A percentile compares a stretch with the other conserved stretches of the same genome.
These are phyloP conservation scores for Emergomyces pasteurianus DNA, from an alignment of 2,329 filamentous ascomycete species.

Conservation along the genomic window DNA sequence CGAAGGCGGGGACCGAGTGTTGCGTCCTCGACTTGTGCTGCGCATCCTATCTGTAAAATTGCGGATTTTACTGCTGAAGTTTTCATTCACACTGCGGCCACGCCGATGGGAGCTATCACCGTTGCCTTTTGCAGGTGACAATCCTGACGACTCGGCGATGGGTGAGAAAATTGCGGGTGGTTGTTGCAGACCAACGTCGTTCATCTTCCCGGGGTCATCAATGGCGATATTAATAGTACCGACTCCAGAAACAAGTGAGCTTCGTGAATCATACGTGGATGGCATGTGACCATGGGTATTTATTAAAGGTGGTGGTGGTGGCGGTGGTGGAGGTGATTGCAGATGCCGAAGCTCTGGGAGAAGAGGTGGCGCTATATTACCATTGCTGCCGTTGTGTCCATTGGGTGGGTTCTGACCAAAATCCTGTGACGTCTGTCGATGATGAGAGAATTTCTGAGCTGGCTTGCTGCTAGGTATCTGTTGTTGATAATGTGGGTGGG, in stretches of 20 bases:
- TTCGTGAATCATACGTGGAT: constrained; percentile 11
- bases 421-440: constrained; percentile 19
- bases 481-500: constrained; percentile 31
- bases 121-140: constrained; percentile 26
- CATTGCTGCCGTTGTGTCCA: constrained; percentile 2
- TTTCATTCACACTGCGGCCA: constrained; percentile 46
- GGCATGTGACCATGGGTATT: constrained; percentile 3
- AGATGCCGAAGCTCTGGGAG: constrained; percentile 52
- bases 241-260: constrained; percentile 24
- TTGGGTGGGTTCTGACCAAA: constrained; percentile 3
- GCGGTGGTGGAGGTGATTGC: constrained; percentile 41
- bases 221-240: constrained; percentile 31
- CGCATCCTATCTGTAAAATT: constrained; percentile 49
- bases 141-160: constrained; percentile 16
- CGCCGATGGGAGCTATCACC: constrained; percentile 31
- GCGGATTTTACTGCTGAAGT: constrained; percentile 41
- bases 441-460: constrained; percentile 18
- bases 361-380: constrained; percentile 32
- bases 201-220: constrained; percentile 17
- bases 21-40: constrained; percentile 42
- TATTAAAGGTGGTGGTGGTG: constrained; percentile 21
- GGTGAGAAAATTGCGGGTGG: constrained; percentile 28
- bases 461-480: constrained; percentile 29
- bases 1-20: constrained; percentile 32
- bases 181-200: constrained; percentile 20